Evolutionary conservation across 768 basidiomycete genomes (phyloP).

Genomic region (Gloeostereum incarnatum): DNA sequence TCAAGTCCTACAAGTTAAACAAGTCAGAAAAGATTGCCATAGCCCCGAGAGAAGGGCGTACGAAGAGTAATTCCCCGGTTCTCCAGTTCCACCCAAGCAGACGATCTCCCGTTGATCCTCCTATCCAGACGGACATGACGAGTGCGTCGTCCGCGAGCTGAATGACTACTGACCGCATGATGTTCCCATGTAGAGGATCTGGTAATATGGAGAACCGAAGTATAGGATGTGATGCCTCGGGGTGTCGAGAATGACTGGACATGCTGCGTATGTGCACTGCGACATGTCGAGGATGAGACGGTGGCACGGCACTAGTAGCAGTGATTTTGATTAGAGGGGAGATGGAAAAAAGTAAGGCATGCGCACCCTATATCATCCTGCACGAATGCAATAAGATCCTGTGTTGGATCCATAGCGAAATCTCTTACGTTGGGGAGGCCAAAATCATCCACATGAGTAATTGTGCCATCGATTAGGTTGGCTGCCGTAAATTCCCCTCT

Average conservation of each 20-base stretch:
- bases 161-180: constrained; percentile 23
- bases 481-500: constrained; percentile 11
- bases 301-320: not conserved
- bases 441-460: constrained; percentile 23
- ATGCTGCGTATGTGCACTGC: constrained; percentile 34
- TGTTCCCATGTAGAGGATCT: constrained; percentile 13
- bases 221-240: constrained; percentile 22
- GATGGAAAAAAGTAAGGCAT: not conserved
- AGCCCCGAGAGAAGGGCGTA: constrained; percentile 19
- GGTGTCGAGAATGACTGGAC: constrained; percentile 30
- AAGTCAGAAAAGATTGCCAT: not conserved
- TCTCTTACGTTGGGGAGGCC: constrained; percentile 32
- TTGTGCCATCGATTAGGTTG: constrained; percentile 13
- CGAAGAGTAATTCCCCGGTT: constrained; percentile 29
- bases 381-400: constrained; percentile 45
- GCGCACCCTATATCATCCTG: constrained; percentile 14
- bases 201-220: constrained; percentile 16
- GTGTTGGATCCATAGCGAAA: constrained; percentile 59
- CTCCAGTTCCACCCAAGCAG: constrained; percentile 47
- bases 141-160: constrained; percentile 49
- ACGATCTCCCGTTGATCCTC: constrained; percentile 13
- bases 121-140: constrained; percentile 30
- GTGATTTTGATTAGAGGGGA: not conserved
- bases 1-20: constrained; percentile 17
- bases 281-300: constrained; percentile 5